Base-by-base conservation (phyloP, 805 yeast species). In the Candida qinlingensis region DNA sequence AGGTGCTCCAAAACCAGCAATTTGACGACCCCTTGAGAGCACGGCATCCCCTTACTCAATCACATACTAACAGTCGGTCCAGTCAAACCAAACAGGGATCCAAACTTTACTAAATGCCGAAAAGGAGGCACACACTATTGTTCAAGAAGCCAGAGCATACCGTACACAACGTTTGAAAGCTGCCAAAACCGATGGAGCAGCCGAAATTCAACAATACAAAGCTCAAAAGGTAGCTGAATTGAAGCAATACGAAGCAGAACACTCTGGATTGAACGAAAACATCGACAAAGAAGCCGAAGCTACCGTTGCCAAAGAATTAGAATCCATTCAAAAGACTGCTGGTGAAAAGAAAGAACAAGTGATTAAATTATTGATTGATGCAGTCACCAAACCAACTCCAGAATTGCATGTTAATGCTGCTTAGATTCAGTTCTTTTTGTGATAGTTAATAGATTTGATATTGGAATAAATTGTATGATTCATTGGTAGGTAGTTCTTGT, bases 111-210 rank as follows among this genome's bases (percentile, higher is more conserved):
- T 59, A 44, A 49, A 86, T 76, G 96, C 98, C 54, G 99, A 94
- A 74, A 89, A 87, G 71, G 92, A 88, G 62, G 98, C 99, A n/a
- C 97, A 96, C 60, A 91, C 84, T 59, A 87, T 91, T 55, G 98
- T 94, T 53, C 78, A 91, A 61, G 85, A 86, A 65, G 97, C 99
- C 27, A 87, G 98, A 76, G 78, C 83, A 60, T 89, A 85, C 73
- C 88, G 96, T 70, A 78, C 94, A 39, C 84, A 80, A 57, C 86
- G 90, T 56, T 77, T 94, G 66, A 94, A 92, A 79, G 91, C 94
- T 42, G 96, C 98, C 46, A 92, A 90, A 74, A 72, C 84, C 27
- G 98, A 94, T 67, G 99, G 99, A 36, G 85, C 89, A 55, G 72
- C 75, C 48, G 99, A 94, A 69, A 88, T 94, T 60, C 86, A 83